Percentiles rank a stretch among this genome's conserved stretches.
phyloP scores from a whole-genome alignment of 106 monocot species.

The Xerophyta viscosa region DNA sequence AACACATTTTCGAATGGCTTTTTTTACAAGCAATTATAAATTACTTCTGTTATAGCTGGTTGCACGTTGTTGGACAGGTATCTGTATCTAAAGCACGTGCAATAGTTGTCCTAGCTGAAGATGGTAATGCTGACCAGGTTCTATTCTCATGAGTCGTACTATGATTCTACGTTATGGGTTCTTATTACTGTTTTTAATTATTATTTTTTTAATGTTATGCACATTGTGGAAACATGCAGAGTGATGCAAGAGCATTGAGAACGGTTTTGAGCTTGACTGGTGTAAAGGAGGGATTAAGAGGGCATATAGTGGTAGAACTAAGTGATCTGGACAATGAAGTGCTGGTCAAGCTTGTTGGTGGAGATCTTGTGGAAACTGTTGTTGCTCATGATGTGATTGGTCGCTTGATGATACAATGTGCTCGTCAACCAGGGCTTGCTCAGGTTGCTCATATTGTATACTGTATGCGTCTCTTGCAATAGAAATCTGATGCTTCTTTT shows the following conservation, averaged over 20 bases:
- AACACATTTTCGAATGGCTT: no score
- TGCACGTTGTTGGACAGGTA: slow-evolving; percentile 35
- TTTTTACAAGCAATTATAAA: no score
- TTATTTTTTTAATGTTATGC: background rate
- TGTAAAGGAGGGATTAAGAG: slow-evolving; percentile 63
- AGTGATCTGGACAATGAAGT: slow-evolving; percentile 73
- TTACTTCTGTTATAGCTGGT: no score
- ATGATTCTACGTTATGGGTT: no score
- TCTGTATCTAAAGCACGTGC: slow-evolving; percentile 71
- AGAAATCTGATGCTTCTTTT: no score
- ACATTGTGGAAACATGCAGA: slow-evolving; percentile 19
- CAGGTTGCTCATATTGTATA: no score
- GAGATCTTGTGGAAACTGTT: slow-evolving; percentile 69
- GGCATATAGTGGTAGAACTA: slow-evolving; percentile 63
- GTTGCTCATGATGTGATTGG: slow-evolving; percentile 81
- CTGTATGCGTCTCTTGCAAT: no score
- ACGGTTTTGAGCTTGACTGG: slow-evolving; percentile 68
- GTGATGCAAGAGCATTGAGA: slow-evolving; percentile 65
- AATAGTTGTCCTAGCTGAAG: slow-evolving; percentile 58
- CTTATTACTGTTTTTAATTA: no score
- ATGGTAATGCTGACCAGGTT: slow-evolving; percentile 73
- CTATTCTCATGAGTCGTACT: background rate
- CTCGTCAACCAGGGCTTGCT: slow-evolving; percentile 68
- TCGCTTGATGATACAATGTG: slow-evolving; percentile 70
- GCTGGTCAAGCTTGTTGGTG: slow-evolving; percentile 70